Evolutionary conservation across 2,329 filamentous ascomycete genomes (phyloP), one percentile per base, ranked within the genome.

Genomic region (Aschersonia sp.): DNA sequence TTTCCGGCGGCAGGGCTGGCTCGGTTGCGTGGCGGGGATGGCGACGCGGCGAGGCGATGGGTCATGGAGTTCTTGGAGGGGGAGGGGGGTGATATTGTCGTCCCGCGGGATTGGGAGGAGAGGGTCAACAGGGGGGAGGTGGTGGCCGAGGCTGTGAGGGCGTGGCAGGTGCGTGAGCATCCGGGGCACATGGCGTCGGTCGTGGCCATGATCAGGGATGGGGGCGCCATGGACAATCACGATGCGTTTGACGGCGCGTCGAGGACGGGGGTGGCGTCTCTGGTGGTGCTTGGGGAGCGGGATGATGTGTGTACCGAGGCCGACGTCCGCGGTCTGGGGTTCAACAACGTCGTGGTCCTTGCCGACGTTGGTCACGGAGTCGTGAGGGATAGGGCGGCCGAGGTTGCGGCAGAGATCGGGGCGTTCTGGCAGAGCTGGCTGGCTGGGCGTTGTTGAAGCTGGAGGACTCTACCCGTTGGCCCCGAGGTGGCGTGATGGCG

Each of bases 151-250:
- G 71, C 70, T 0, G 54, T 77, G 2, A 56, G 62, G n/a, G 63
- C 65, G 0, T 77, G 74, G 74, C 61, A 75, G 54, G 61, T 67
- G 55, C 56, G 52, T 7, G 54, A 70, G 5, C 73, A 77, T 52
- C 29, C 51, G 2, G 73, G 72, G 0, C 71, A 76, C 51, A 28
- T 52, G 3, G 66, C 66, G 0, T 69, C 66, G 35, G 68, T 77
- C 1, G 61, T 73, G 20, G 67, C 59, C 0, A 63, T 74, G 0
- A 60, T 74, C 5, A 61, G 71, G 42, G 68, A 77, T 44, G 73
- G 66, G 0, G 66, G 65, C 0, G 61, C 69, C 1, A 53, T 67
- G 47, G 70, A 69, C 53, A 54, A 49, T 0, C 48, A 61, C 7
- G 52, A 43, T 3, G 46, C 49, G 2, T 64, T 61, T 38, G 30